Conservation (phyloP, 306 rosid genomes). For the Cicer chorassanicum region DNA sequence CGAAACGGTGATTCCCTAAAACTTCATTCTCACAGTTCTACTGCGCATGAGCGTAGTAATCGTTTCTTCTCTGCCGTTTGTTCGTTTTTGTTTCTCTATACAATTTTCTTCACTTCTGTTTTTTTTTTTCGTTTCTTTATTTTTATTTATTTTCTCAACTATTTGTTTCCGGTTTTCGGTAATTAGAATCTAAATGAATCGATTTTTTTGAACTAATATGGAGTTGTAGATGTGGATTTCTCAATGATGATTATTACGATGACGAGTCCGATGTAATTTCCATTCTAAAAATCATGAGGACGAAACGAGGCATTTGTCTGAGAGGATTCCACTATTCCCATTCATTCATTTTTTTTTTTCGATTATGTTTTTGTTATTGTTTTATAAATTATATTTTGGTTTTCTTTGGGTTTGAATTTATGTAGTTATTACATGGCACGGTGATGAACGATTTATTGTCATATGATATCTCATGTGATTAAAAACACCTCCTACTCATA, state of each 20-base stretch:
- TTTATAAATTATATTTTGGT: too few relatives aligned
- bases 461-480: neutral
- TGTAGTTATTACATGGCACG: constrained; percentile 43
- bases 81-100: too few relatives aligned
- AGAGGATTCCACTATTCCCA: constrained; percentile 46
- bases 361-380: neutral
- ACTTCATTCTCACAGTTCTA: too few relatives aligned
- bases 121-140: too few relatives aligned
- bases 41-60: too few relatives aligned
- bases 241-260: constrained; percentile 76
- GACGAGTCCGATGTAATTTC: constrained; percentile 87
- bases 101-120: too few relatives aligned
- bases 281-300: constrained; percentile 75
- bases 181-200: neutral
- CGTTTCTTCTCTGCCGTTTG: too few relatives aligned
- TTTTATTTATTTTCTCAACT: too few relatives aligned
- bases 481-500: constrained; percentile 7
- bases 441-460: constrained; percentile 52
- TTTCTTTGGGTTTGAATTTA: too few relatives aligned
- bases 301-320: constrained; percentile 98
- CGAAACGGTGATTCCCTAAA: too few relatives aligned
- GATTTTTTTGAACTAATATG: neutral
- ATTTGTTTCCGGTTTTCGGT: too few relatives aligned
- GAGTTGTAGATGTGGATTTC: constrained; percentile 48
- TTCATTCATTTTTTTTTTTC: neutral